Conservation (phyloP, 106 monocot genomes). For the Dactylorhiza incarnata region DNA sequence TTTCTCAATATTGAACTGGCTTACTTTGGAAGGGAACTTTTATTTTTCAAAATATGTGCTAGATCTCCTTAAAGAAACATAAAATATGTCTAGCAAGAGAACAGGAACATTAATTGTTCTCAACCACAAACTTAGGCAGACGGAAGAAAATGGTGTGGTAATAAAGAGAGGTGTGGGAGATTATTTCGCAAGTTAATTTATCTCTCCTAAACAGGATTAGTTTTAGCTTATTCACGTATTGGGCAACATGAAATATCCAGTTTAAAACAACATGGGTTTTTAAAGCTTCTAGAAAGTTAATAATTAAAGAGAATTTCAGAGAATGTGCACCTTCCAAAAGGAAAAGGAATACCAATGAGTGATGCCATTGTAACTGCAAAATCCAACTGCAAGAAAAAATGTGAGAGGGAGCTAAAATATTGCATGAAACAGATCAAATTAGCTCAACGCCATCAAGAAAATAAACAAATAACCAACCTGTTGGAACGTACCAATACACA, state of each 20-base stretch:
- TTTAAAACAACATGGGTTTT: background rate
- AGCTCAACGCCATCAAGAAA: background rate
- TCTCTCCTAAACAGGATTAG: too few relatives aligned
- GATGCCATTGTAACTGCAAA: slow-evolving; percentile 86
- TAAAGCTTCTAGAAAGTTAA: background rate
- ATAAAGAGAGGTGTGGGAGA: too few relatives aligned
- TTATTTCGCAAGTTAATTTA: too few relatives aligned
- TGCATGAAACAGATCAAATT: slow-evolving; percentile 6
- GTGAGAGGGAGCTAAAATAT: slow-evolving; percentile 1
- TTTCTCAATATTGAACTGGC: too few relatives aligned
- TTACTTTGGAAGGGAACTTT: too few relatives aligned
- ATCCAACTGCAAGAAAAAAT: slow-evolving; percentile 61
- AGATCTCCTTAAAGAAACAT: too few relatives aligned
- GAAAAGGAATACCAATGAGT: slow-evolving; percentile 91
- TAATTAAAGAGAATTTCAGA: background rate
- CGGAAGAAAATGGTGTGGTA: too few relatives aligned
- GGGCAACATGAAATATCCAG: background rate
- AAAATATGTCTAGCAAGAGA: too few relatives aligned
- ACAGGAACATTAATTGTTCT: too few relatives aligned
- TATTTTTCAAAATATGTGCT: too few relatives aligned
- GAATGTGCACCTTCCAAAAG: slow-evolving; percentile 83
- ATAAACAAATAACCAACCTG: slow-evolving; percentile 44
- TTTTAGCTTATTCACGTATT: too few relatives aligned
- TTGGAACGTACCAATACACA: slow-evolving; percentile 63
- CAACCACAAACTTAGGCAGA: too few relatives aligned